Base-by-base conservation (phyloP, 176 grass and related monocot genomes). In the Oryza glaberrima region DNA sequence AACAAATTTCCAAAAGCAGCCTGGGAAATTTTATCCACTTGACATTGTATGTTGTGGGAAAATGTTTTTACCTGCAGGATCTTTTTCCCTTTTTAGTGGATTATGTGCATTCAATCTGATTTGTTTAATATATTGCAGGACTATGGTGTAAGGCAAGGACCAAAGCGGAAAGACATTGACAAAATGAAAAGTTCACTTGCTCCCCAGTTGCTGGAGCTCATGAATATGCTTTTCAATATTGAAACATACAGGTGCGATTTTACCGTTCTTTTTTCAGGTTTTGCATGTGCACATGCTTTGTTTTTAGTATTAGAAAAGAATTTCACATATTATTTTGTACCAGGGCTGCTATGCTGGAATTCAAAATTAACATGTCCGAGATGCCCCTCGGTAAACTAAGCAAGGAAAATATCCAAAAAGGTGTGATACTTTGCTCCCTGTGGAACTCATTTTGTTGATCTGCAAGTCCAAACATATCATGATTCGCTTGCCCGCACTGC, bases 371-470 rank as follows among this genome's bases (percentile, higher is more conserved):
- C 91, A 91, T 98, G 93, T 82, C 91, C 35, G 95, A 98, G 90
- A 98, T 98, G 95, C 95, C 95, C 49, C 95, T 98, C 68, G 95
- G 95, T 83, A 98, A 98, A 78, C 86, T 98, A 90, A 98, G 93
- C 91, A 98, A 93, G 77, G 78, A 85, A 76, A 98, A 93, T 89
- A 95, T 98, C 70, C 89, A 95, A 78, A 90, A 98, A 75, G 95
- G 95, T 98, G 79, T 75, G 20, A 56, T 73, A 61, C 77, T 72
- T 67, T 65, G 11, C 67, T 78, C 45, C 67, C 70, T 76, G n/a
- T 58, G 25, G 45, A 45, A 56, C 73, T 74, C 4, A 51, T 80
- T 71, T 65, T 45, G 85, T 70, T 46, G 30, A 40, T 25, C 51
- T 14, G 6, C 10, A 41, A 48, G 17, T 49, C 73, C 48, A 81